Base-by-base conservation (phyloP, 139 green algal genomes). In the Mesotaenium endlicherianum region DNA sequence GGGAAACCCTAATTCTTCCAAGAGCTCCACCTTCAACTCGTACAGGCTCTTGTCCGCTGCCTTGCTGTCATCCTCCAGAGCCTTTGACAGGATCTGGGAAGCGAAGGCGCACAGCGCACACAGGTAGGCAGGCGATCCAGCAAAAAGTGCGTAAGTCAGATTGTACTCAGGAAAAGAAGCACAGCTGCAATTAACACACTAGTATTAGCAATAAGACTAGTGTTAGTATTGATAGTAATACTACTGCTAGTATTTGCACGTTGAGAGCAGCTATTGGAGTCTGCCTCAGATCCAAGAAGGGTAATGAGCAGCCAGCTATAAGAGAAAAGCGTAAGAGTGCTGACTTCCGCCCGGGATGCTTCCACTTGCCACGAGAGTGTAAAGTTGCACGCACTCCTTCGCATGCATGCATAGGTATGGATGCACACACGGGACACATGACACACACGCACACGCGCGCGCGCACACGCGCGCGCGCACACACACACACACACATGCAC, bases 1-100 rank as follows among this genome's bases (percentile, higher is more conserved):
- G 26, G 44, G 44, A n/a, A 43, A 83, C 34, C 38, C 30, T 20
- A 44, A 6, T 34, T 75, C 31, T 31, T 83, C 50, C 38, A 75
- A n/a, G 0, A 83, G 76, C n/a, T 36, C 53, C 43, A 53, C 76
- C 76, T 58, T 74, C 14, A 75, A 17, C 53, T 83, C 76, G 0
- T 83, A 30, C 14, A 75, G 16, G 11, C 38, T 44, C 30, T 4
- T 26, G 14, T 83, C 76, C 17, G 53, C 38, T 30, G 53, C 38
- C 76, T 83, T 83, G 50, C 50, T 75, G 30, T 83, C 76, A 57
- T 83, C 76, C n/a, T 83, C 76, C 53, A 70, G 1, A 49, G 50
- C 44, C 76, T 83, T 83, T 5, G 45, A 26, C 20, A 83, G 76
- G 53, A 45, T 39, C 76, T 83, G 53, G 3, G 14, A 77, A 72